A percentile compares a stretch with the other conserved stretches of the same genome.
These are phyloP conservation scores for Rhodotorula graminis DNA, from an alignment of 768 basidiomycete species.

Conservation along the genomic window DNA sequence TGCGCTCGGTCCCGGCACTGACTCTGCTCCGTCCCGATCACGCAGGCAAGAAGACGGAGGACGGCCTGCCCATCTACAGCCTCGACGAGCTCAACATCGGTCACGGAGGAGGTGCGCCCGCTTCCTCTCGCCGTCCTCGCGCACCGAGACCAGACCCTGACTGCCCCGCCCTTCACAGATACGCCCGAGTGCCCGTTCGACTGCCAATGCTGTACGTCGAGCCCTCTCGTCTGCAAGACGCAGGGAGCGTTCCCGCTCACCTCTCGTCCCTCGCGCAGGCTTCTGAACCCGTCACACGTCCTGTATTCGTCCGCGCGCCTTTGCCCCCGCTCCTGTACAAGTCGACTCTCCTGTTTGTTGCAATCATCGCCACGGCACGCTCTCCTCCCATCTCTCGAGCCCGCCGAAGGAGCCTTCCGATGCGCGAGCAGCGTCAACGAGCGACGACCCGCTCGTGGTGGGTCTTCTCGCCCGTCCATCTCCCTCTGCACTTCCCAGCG, in stretches of 20 bases:
- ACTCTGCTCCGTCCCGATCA: rapidly evolving
- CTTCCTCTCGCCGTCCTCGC: background rate
- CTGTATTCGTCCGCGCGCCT: no score
- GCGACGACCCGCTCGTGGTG: no score
- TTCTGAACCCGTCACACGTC: background rate
- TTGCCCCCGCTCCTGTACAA: no score
- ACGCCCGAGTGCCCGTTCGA: slow-evolving; percentile 42
- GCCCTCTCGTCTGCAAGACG: background rate
- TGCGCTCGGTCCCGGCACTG: no score
- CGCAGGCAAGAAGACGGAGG: slow-evolving; percentile 41
- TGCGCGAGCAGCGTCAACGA: no score
- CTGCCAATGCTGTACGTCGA: slow-evolving; percentile 40
- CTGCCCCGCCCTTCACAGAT: slow-evolving; percentile 3
- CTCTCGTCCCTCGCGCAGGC: background rate
- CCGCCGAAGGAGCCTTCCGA: no score
- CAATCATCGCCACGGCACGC: background rate
- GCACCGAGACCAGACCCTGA: rapidly evolving
- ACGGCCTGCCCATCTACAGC: slow-evolving; percentile 42
- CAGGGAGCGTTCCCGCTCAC: background rate
- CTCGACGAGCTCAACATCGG: slow-evolving; percentile 41
- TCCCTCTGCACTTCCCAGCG: no score
- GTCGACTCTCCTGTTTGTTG: background rate
- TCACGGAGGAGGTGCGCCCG: slow-evolving; percentile 35
- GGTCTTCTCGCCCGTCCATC: no score
- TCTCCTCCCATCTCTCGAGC: no score